phyloP scores from a whole-genome alignment of 2,329 filamentous ascomycete genomes.

The Penicillium hesseltinei region DNA sequence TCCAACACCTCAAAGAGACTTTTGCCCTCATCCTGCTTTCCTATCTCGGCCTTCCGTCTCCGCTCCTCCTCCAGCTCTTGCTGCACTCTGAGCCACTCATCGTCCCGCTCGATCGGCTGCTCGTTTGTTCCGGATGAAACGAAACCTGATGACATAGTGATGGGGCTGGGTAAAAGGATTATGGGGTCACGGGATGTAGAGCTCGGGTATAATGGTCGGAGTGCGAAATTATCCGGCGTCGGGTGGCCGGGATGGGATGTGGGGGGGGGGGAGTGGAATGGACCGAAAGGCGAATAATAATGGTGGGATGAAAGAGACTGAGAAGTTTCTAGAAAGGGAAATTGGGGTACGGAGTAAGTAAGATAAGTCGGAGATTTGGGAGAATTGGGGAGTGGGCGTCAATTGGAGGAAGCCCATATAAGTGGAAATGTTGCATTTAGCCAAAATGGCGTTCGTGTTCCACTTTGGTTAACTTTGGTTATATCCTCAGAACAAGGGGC shows the following conservation, averaged over 20 bases:
- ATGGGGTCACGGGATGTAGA: neutral
- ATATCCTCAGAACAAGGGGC: neutral
- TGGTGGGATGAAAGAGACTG: neutral
- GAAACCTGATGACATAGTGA: slow-evolving; percentile 47
- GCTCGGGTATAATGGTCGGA: slow-evolving; percentile 19
- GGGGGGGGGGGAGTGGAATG: slow-evolving; percentile 5
- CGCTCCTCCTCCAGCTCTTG: slow-evolving; percentile 49
- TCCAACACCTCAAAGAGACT: slow-evolving; percentile 51
- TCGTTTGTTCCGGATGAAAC: slow-evolving; percentile 46
- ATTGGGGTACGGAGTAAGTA: neutral
- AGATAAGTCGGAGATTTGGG: neutral
- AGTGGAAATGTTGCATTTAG: neutral
- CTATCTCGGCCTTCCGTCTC: slow-evolving; percentile 44
- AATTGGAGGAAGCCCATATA: neutral
- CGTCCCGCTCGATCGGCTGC: slow-evolving; percentile 40
- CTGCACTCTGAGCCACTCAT: slow-evolving; percentile 45
- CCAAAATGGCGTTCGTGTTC: neutral
- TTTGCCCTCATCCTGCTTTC: slow-evolving; percentile 54
- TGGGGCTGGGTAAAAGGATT: slow-evolving; percentile 7
- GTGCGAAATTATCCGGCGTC: slow-evolving; percentile 17
- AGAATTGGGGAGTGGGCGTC: neutral
- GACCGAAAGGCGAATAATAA: slow-evolving; percentile 2
- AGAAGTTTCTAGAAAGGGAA: neutral
- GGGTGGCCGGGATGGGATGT: slow-evolving; percentile 1
- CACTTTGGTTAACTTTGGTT: neutral